A percentile compares a stretch with the other conserved stretches of the same genome.
These are phyloP conservation scores for Symbiodinium natans DNA, from an alignment of 73 alveolate species.

Conservation along the genomic window DNA sequence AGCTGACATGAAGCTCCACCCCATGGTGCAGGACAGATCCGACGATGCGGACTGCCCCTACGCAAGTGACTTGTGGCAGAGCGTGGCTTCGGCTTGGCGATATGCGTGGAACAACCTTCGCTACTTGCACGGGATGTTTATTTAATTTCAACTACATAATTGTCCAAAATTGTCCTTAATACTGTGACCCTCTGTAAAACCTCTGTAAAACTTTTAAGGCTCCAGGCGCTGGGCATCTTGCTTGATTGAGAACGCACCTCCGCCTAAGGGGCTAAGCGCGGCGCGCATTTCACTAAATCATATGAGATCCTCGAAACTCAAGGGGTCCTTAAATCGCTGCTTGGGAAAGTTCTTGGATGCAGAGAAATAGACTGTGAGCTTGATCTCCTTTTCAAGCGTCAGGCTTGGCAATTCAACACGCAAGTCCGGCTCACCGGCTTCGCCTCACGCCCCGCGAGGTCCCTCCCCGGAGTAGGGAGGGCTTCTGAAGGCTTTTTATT, in stretches of 20 bases:
- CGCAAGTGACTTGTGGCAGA: slow-evolving; percentile 19
- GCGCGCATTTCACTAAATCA: no score
- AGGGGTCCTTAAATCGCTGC: no score
- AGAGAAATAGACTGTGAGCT: no score
- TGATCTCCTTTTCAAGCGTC: no score
- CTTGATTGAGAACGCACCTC: no score
- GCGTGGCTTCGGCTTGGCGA: slow-evolving; percentile 62
- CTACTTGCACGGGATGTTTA: background rate
- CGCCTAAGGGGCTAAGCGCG: no score
- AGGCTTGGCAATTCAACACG: background rate
- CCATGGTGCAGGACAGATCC: background rate
- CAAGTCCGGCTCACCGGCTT: background rate
- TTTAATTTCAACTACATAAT: no score
- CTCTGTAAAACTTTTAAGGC: no score
- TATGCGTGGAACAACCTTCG: slow-evolving; percentile 86
- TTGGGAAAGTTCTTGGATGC: no score
- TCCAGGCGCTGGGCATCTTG: no score
- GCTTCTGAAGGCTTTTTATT: no score
- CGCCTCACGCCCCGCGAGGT: slow-evolving; percentile 12
- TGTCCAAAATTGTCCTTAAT: background rate
- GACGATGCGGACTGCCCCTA: background rate
- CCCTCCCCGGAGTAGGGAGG: background rate
- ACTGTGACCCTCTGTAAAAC: background rate
- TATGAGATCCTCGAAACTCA: no score
- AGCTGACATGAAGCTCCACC: background rate